Evolutionary conservation across 1,139 yeast species (phyloP).

Genomic region (Kurtzmaniella natalensis): DNA sequence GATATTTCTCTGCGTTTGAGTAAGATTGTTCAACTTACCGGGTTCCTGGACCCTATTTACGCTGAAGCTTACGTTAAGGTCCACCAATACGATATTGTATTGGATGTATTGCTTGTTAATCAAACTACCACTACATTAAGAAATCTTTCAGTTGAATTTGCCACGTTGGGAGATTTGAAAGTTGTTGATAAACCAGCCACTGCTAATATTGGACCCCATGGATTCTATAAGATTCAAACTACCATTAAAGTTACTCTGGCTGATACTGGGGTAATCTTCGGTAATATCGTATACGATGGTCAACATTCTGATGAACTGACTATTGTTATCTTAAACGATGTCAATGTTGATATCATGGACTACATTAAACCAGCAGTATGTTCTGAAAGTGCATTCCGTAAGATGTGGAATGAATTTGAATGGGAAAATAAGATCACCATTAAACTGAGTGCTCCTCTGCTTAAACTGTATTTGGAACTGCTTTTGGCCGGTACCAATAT

Average conservation of each 20-base stretch:
- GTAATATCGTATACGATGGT: slow-evolving; percentile 95
- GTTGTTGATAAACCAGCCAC: slow-evolving; percentile 91
- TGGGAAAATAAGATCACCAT: slow-evolving; percentile 99
- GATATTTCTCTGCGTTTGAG: slow-evolving; percentile 72
- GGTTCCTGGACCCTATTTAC: slow-evolving; percentile 95
- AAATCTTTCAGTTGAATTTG: slow-evolving; percentile 91
- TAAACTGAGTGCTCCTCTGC: slow-evolving; percentile 61
- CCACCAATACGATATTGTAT: slow-evolving; percentile 92
- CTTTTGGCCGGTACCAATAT: slow-evolving; percentile 84
- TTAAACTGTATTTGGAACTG: slow-evolving; percentile 76
- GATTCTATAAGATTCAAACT: slow-evolving; percentile 84
- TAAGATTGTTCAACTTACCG: slow-evolving; percentile 90
- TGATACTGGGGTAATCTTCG: slow-evolving; percentile 95
- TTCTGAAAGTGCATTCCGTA: slow-evolving; percentile 85
- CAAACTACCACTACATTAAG: slow-evolving; percentile 91
- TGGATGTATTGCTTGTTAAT: slow-evolving; percentile 90
- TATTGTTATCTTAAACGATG: slow-evolving; percentile 89
- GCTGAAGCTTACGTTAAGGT: slow-evolving; percentile 96
- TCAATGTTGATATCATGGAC: slow-evolving; percentile 95
- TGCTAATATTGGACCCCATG: slow-evolving; percentile 94
- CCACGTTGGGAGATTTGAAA: slow-evolving; percentile 92
- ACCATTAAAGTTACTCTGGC: slow-evolving; percentile 95
- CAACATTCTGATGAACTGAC: slow-evolving; percentile 88
- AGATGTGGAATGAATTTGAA: slow-evolving; percentile 99
- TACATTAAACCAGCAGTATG: slow-evolving; percentile 93